Base-by-base conservation (phyloP, 2,329 filamentous ascomycete species). In the Emydomyces testavorans region DNA sequence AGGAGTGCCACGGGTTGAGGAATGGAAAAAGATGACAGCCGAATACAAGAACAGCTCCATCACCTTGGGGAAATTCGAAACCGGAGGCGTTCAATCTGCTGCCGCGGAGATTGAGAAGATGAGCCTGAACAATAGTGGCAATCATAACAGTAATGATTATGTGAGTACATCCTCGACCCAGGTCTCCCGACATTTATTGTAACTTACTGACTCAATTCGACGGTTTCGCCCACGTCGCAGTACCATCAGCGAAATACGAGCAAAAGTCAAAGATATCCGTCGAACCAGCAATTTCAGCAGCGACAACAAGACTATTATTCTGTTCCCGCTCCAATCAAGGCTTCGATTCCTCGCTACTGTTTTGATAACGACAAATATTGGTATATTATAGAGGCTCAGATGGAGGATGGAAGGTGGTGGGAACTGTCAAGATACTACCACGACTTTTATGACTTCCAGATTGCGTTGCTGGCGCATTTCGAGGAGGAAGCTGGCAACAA, bases 1-100 rank as follows among this genome's bases (percentile, higher is more conserved):
- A 1, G 89, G 90, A 16, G 89, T 98, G 6, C 92, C 92, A 10
- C 83, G 82, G 59, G 92, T 98, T 2, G 92, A 98, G 62, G 92
- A 98, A 60, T 98, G 92, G 92, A 98, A 98, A 73, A 94, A 93
- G 70, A 95, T 95, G 87, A 89, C 92, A 0, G 90, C 90, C 48
- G 90, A 95, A 54, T 98, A 98, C 70, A 98, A 98, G 73, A 95
- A 96, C 64, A 94, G 89, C 65, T 96, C 92, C 68, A 96, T 98
- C 62, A 90, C 89, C 0, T 72, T 98, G 35, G 92, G 92, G 56
- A 94, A 90, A 67, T 90, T 93, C 56, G 86, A 90, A 49, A 63
- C 61, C 54, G 51, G 56, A 21, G 55, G 55, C 8, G 70, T 76
- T 56, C 75, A 77, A 55, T 71, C 74, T 10, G 70, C 90, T 58